Evolutionary conservation across 202 grass and related monocot species (phyloP).

Genomic region (Elaeis oleifera): DNA sequence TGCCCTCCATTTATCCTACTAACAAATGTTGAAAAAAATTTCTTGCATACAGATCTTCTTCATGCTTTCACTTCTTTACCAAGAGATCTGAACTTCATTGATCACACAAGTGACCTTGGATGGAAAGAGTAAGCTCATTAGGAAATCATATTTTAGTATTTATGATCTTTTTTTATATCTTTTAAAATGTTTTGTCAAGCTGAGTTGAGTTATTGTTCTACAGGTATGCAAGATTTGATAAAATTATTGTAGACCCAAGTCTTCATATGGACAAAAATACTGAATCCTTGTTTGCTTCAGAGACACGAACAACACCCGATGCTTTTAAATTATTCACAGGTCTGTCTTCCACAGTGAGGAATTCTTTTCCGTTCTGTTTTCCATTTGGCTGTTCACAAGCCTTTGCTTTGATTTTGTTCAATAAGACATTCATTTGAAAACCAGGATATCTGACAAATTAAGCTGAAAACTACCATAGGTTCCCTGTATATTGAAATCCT

Average conservation of each 20-base stretch:
- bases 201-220: constrained; percentile 1
- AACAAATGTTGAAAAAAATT: too few relatives aligned
- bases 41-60: constrained; percentile 53
- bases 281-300: constrained; percentile 20
- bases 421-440: too few relatives aligned
- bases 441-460: too few relatives aligned
- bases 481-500: too few relatives aligned
- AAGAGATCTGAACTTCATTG: constrained; percentile 70
- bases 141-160: constrained; percentile 3
- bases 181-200: neutral
- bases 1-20: too few relatives aligned
- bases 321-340: constrained; percentile 88
- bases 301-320: constrained; percentile 48
- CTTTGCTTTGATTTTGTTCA: too few relatives aligned
- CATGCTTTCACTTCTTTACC: constrained; percentile 61
- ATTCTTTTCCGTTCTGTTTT: neutral
- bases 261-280: constrained; percentile 44
- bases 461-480: too few relatives aligned
- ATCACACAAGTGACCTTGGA: constrained; percentile 66
- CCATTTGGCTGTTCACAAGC: too few relatives aligned
- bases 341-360: neutral
- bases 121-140: constrained; percentile 68
- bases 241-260: constrained; percentile 55
- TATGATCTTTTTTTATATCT: neutral
- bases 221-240: constrained; percentile 58